Evolutionary conservation across 805 yeast genomes (phyloP).

Genomic region (Yarrowia divulgata): DNA sequence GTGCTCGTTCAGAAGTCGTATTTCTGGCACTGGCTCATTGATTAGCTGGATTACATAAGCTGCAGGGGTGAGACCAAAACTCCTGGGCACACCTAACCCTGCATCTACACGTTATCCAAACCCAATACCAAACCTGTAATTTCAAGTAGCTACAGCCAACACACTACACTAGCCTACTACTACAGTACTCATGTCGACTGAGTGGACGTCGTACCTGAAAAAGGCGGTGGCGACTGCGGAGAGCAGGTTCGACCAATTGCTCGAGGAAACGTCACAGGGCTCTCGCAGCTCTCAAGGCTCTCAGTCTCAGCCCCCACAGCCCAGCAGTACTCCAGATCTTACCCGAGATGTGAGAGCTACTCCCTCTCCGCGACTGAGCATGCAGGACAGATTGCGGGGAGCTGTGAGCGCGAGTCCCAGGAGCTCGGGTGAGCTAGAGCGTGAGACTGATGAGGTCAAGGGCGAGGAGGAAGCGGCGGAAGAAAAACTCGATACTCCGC

Average conservation of each 20-base stretch:
- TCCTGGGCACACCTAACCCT: conserved; percentile 4
- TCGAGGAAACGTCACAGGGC: conserved; percentile 26
- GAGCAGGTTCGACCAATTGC: conserved; percentile 30
- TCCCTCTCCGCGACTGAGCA: conserved; percentile 22
- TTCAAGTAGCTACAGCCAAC: not conserved
- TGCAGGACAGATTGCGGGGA: conserved; percentile 28
- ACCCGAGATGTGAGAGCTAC: not conserved
- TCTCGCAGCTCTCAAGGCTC: conserved; percentile 18
- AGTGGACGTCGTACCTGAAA: conserved; percentile 37
- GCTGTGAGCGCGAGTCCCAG: conserved; percentile 26
- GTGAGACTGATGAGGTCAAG: not conserved
- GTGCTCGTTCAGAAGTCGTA: too few relatives aligned
- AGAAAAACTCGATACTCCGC: not conserved
- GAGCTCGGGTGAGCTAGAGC: conserved; percentile 12
- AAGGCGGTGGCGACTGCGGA: conserved; percentile 35
- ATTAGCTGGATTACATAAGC: not conserved
- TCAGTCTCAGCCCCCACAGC: not conserved
- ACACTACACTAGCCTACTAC: not conserved
- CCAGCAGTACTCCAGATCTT: conserved; percentile 2
- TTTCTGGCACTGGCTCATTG: not conserved
- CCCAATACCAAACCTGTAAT: not conserved
- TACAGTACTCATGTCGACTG: conserved; percentile 12
- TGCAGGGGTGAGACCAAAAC: too few relatives aligned
- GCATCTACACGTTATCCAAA: conserved; percentile 28
- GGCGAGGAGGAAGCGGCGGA: not conserved